Conservation (phyloP, 805 yeast species). For the Teunomyces atbi region DNA sequence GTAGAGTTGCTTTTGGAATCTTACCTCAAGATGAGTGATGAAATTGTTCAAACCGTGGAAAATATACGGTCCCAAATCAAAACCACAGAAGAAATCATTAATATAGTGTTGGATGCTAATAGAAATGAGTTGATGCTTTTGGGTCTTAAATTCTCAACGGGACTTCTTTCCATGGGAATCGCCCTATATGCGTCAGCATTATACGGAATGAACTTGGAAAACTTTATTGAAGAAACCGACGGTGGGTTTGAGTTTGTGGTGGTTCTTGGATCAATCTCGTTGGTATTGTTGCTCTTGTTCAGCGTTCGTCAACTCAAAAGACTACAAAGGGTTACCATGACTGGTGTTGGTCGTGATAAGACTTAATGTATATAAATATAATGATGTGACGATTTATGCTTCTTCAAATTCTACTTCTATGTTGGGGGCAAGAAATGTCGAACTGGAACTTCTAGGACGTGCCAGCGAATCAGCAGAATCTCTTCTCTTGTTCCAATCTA, state of each 20-base stretch:
- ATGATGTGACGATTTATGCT: conserved; percentile 5
- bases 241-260: conserved; percentile 59
- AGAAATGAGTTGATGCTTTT: conserved; percentile 89
- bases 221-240: conserved; percentile 80
- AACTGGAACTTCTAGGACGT: conserved; percentile 19
- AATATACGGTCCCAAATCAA: conserved; percentile 76
- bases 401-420: conserved; percentile 30
- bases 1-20: conserved; percentile 88
- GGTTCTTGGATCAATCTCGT: conserved; percentile 41
- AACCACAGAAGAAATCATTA: conserved; percentile 93
- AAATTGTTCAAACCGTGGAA: conserved; percentile 87
- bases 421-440: conserved; percentile 21
- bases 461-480: not conserved
- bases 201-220: conserved; percentile 95
- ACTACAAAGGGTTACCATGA: conserved; percentile 74
- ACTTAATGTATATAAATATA: conserved; percentile 1
- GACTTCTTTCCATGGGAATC: conserved; percentile 76
- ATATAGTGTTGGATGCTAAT: conserved; percentile 88
- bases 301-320: conserved; percentile 59
- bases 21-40: conserved; percentile 87
- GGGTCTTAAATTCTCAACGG: conserved; percentile 79
- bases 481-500: conserved; percentile 9
- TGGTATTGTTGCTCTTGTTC: conserved; percentile 47
- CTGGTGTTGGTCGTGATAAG: conserved; percentile 30
- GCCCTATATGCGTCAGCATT: conserved; percentile 80